Evolutionary conservation across 768 basidiomycete genomes (phyloP).

Genomic region (Podaxis sp.): DNA sequence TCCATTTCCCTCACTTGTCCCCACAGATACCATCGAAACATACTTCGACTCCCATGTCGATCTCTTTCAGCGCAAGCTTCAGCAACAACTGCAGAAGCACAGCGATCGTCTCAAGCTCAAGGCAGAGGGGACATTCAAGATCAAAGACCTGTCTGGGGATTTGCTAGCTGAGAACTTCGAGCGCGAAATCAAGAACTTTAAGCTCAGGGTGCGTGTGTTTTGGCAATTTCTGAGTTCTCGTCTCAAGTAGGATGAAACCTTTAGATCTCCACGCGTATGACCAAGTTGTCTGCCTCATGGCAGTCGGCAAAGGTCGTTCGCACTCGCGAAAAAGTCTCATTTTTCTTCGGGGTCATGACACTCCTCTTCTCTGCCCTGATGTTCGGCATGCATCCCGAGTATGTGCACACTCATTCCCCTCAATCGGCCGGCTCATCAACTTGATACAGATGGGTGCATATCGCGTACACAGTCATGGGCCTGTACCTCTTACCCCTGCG

Average conservation of each 20-base stretch:
- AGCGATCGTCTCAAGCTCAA: slow-evolving; percentile 77
- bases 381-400: slow-evolving; percentile 87
- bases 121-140: slow-evolving; percentile 79
- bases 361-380: slow-evolving; percentile 80
- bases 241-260: not conserved
- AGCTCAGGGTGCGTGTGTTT: slow-evolving; percentile 56
- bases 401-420: slow-evolving; percentile 25
- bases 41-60: slow-evolving; percentile 91
- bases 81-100: slow-evolving; percentile 85
- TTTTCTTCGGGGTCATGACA: slow-evolving; percentile 93
- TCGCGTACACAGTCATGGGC: slow-evolving; percentile 77
- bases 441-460: slow-evolving; percentile 72
- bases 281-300: slow-evolving; percentile 78
- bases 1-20: slow-evolving; percentile 17
- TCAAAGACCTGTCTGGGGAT: slow-evolving; percentile 39
- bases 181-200: slow-evolving; percentile 57
- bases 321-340: slow-evolving; percentile 81
- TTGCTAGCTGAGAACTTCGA: slow-evolving; percentile 17
- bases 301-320: slow-evolving; percentile 86
- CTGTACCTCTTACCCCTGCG: slow-evolving; percentile 80
- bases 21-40: slow-evolving; percentile 86
- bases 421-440: slow-evolving; percentile 8
- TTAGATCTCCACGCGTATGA: slow-evolving; percentile 79
- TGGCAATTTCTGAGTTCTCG: too few species aligned
- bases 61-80: slow-evolving; percentile 76